phyloP scores from a whole-genome alignment of 805 yeast genomes.

The Lachancea cidri region DNA sequence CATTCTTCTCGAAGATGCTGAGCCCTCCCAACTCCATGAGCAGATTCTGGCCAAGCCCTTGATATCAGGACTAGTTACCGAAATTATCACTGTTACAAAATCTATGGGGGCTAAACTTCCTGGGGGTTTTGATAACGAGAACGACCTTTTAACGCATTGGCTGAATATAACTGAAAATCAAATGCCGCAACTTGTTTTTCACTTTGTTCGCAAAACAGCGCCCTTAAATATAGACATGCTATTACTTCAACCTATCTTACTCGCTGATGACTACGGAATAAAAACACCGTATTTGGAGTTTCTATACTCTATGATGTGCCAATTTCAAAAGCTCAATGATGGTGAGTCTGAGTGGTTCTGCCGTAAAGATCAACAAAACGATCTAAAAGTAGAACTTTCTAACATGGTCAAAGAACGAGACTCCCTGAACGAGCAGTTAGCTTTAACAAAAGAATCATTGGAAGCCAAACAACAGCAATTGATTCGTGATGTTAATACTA shows the following conservation, averaged over 20 bases:
- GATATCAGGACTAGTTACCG: conserved; percentile 72
- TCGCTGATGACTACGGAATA: conserved; percentile 84
- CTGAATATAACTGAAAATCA: conserved; percentile 33
- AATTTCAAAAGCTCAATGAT: conserved; percentile 47
- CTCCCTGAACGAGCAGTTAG: conserved; percentile 11
- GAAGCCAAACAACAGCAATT: conserved; percentile 1
- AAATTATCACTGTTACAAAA: conserved; percentile 65
- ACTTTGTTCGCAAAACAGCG: conserved; percentile 52
- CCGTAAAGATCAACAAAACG: conserved; percentile 15
- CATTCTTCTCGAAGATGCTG: conserved; percentile 65
- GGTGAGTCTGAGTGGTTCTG: conserved; percentile 33
- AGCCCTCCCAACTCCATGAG: conserved; percentile 50
- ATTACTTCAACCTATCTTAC: conserved; percentile 75
- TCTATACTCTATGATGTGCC: conserved; percentile 72
- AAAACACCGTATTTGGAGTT: conserved; percentile 90
- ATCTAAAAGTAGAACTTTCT: conserved; percentile 8
- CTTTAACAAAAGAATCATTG: conserved; percentile 2
- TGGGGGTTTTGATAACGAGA: conserved; percentile 64
- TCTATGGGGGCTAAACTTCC: conserved; percentile 73
- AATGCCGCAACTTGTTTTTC: conserved; percentile 62
- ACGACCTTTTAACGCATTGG: conserved; percentile 51
- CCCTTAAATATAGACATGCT: conserved; percentile 65
- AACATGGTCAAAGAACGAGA: conserved; percentile 11
- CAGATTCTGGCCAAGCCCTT: conserved; percentile 84
- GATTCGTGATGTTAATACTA: not conserved